These are phyloP conservation scores for Xenosphaeropsis pyriputrescens DNA, from an alignment of 2,329 filamentous ascomycete genomes.

Conservation along the genomic window DNA sequence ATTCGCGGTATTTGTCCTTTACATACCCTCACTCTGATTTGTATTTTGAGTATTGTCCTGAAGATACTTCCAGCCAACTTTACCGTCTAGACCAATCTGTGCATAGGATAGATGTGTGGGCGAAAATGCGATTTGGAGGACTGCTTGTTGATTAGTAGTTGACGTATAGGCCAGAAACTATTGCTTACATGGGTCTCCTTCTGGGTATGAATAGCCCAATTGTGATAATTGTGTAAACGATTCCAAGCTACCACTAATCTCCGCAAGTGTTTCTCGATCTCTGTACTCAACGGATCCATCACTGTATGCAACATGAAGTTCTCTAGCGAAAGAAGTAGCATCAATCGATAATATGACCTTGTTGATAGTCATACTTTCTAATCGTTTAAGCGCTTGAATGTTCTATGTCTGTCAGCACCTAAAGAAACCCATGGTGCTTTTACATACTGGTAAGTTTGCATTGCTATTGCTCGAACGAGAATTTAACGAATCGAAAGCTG, in stretches of 20 bases:
- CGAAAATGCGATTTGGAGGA: conserved; percentile 44
- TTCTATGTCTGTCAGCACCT: conserved; percentile 4
- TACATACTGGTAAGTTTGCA: conserved; percentile 6
- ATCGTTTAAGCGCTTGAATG: conserved; percentile 32
- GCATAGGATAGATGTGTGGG: conserved; percentile 44
- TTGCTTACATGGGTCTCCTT: conserved; percentile 46
- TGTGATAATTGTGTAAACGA: conserved; percentile 59
- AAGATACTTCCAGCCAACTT: conserved; percentile 41
- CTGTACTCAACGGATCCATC: conserved; percentile 74
- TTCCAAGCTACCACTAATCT: conserved; percentile 46
- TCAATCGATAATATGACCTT: conserved; percentile 59
- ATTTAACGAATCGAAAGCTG: conserved; percentile 64
- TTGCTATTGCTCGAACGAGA: conserved; percentile 40
- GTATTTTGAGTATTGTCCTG: conserved; percentile 22
- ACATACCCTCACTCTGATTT: too few relatives aligned
- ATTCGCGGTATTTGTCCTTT: too few relatives aligned
- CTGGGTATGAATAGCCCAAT: conserved; percentile 59
- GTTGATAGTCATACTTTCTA: conserved; percentile 52
- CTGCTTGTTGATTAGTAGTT: conserved; percentile 16
- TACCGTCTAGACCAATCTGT: conserved; percentile 41
- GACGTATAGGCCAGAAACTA: too few relatives aligned
- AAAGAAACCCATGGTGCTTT: not conserved
- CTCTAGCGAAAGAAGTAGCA: conserved; percentile 53
- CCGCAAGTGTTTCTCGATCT: conserved; percentile 58
- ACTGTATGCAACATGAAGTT: conserved; percentile 59